A percentile compares a stretch with the other conserved stretches of the same genome.
Conservation (phyloP, 176 grass and related monocot genomes). For the Triticum turgidum region DNA sequence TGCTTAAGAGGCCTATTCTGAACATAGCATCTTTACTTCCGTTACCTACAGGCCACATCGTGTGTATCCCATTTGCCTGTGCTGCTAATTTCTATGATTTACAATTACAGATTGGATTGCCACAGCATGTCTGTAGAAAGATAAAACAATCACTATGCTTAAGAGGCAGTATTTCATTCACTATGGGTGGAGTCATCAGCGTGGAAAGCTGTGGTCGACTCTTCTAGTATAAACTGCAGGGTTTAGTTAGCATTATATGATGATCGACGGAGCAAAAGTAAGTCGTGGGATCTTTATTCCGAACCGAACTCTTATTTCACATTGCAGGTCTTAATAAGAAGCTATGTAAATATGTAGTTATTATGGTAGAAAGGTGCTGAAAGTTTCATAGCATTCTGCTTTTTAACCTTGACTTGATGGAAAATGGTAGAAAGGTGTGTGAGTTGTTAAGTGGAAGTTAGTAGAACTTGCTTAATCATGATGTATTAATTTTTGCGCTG, state of each 20-base stretch:
- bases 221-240: too few species aligned
- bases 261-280: too few species aligned
- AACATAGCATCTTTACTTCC: neutral
- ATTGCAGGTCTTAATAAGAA: too few species aligned
- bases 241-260: too few species aligned
- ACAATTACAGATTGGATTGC: neutral
- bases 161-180: constrained; percentile 6
- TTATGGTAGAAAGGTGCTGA: too few species aligned
- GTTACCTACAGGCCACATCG: neutral
- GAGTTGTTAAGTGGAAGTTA: neutral
- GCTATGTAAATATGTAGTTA: too few species aligned
- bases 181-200: too few species aligned
- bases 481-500: too few species aligned
- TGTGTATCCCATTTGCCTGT: neutral
- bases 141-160: too few species aligned
- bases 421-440: neutral
- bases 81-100: neutral
- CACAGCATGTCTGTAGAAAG: neutral
- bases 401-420: neutral
- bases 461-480: neutral
- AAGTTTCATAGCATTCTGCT: neutral
- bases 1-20: constrained; percentile 10
- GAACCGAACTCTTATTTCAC: too few species aligned
- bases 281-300: too few species aligned
- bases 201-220: too few species aligned